Percentiles rank a stretch among this genome's conserved stretches.
Evolutionary conservation across 768 basidiomycete genomes (phyloP).

Genomic region (Saitozyma sp.): DNA sequence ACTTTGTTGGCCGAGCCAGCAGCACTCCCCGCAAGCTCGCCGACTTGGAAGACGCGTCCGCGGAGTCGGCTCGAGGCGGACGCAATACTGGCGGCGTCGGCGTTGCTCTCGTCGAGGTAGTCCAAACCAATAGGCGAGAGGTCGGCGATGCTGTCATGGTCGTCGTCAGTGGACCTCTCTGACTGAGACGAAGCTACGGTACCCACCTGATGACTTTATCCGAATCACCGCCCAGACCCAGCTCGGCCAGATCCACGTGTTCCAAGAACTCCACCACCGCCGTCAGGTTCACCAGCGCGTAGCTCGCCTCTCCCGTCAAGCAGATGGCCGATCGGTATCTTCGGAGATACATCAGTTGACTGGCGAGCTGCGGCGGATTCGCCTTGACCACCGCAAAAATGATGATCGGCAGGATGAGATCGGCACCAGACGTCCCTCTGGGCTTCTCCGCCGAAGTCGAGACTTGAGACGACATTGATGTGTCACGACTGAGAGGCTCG

Average conservation of each 20-base stretch:
- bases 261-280: slow-evolving; percentile 95
- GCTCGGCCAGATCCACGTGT: slow-evolving; percentile 79
- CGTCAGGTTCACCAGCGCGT: slow-evolving; percentile 89
- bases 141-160: slow-evolving; percentile 64
- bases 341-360: slow-evolving; percentile 60
- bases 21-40: slow-evolving; percentile 66
- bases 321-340: slow-evolving; percentile 61
- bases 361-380: slow-evolving; percentile 80
- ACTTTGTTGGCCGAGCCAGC: slow-evolving; percentile 76
- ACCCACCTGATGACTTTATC: slow-evolving; percentile 49
- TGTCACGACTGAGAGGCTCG: neutral
- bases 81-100: slow-evolving; percentile 57
- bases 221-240: slow-evolving; percentile 56
- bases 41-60: slow-evolving; percentile 73
- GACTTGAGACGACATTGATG: neutral
- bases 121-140: slow-evolving; percentile 76
- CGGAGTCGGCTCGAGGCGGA: slow-evolving; percentile 63
- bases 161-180: slow-evolving; percentile 1
- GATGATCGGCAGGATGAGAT: slow-evolving; percentile 86
- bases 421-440: slow-evolving; percentile 58
- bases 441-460: neutral
- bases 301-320: slow-evolving; percentile 77
- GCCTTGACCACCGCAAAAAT: slow-evolving; percentile 92
- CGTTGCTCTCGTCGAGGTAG: slow-evolving; percentile 59
- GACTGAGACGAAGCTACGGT: neutral